phyloP scores from a whole-genome alignment of 1,284 basidiomycete genomes.

The Ustilago shanxiensis region DNA sequence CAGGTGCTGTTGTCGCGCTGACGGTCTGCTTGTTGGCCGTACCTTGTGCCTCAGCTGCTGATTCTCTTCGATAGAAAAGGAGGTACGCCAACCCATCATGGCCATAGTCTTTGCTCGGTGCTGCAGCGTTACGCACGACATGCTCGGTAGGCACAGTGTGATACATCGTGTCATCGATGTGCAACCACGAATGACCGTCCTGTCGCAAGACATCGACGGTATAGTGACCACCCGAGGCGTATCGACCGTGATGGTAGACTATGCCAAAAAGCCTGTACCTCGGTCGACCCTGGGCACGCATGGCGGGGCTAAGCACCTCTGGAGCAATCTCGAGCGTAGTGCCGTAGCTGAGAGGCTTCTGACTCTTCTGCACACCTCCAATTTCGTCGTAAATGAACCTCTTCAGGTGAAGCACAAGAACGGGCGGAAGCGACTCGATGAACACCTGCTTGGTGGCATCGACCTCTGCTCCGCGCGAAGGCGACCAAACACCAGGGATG shows the following conservation, averaged over 20 bases:
- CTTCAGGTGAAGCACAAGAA: slow-evolving; percentile 92
- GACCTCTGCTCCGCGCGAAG: slow-evolving; percentile 71
- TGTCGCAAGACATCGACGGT: slow-evolving; percentile 91
- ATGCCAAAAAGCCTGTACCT: slow-evolving; percentile 90
- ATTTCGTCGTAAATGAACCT: slow-evolving; percentile 90
- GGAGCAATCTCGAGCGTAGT: slow-evolving; percentile 80
- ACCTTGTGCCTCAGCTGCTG: slow-evolving; percentile 25
- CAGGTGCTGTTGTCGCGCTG: background rate
- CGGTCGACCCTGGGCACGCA: slow-evolving; percentile 71
- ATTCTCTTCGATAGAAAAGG: slow-evolving; percentile 79
- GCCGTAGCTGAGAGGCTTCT: slow-evolving; percentile 84
- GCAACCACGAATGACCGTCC: slow-evolving; percentile 81
- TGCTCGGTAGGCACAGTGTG: slow-evolving; percentile 80
- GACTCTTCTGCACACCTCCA: slow-evolving; percentile 85
- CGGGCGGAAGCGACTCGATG: slow-evolving; percentile 85
- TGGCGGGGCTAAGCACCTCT: slow-evolving; percentile 55
- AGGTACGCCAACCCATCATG: slow-evolving; percentile 78
- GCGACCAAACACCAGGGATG: slow-evolving; percentile 78
- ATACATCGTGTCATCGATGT: slow-evolving; percentile 85
- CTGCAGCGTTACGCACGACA: slow-evolving; percentile 76
- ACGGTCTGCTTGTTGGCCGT: slow-evolving; percentile 4
- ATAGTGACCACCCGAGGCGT: slow-evolving; percentile 94
- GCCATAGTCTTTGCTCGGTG: slow-evolving; percentile 61
- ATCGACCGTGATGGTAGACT: slow-evolving; percentile 92
- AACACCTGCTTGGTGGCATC: slow-evolving; percentile 90